Conservation (phyloP, 2,329 filamentous ascomycete species). For the Epichloe elymi region DNA sequence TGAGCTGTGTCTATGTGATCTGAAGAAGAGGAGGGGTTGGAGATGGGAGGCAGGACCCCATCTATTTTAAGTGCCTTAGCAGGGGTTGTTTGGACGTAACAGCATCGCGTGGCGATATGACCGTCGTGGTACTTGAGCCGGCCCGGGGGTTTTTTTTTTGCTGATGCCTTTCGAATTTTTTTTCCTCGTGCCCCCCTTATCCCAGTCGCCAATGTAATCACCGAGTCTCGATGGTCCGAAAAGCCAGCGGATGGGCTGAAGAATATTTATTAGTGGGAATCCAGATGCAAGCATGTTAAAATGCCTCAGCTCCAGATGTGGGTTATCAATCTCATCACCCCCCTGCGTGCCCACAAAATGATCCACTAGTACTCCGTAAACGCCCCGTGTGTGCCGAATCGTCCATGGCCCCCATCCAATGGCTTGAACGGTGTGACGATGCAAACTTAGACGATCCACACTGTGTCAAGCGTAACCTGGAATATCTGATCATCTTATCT, state of each 20-base stretch:
- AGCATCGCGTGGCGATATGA: background rate
- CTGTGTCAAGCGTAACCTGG: background rate
- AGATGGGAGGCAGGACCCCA: background rate
- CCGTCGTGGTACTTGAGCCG: background rate
- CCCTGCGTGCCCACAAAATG: background rate
- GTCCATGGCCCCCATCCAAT: background rate
- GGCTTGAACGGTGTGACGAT: background rate
- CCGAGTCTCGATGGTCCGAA: too few relatives aligned
- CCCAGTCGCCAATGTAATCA: too few relatives aligned
- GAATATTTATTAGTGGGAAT: background rate
- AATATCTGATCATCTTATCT: slow-evolving; percentile 1
- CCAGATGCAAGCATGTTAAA: background rate
- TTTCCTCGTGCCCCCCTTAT: too few relatives aligned
- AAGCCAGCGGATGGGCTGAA: too few relatives aligned
- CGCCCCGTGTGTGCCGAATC: background rate
- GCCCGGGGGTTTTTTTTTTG: too few relatives aligned
- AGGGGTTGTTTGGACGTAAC: background rate
- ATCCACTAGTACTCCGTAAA: background rate
- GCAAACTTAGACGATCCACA: background rate
- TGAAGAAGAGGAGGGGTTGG: background rate
- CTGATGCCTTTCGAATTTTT: too few relatives aligned
- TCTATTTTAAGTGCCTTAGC: background rate
- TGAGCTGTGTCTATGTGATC: background rate
- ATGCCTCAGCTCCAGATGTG: background rate
- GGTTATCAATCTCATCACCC: background rate